phyloP scores from a whole-genome alignment of 73 alveolate genomes.

The Paramecium caudatum region DNA sequence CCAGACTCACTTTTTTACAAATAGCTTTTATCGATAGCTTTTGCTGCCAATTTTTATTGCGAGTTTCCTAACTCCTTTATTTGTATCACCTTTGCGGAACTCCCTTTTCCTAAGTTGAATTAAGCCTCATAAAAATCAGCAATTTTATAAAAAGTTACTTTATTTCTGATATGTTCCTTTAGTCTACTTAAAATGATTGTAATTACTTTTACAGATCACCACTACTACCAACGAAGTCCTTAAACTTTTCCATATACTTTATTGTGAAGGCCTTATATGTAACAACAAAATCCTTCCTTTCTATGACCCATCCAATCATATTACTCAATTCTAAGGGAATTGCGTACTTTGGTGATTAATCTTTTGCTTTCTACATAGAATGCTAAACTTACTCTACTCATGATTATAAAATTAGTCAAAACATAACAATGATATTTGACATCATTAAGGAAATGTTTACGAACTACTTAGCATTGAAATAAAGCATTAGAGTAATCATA shows the following conservation, averaged over 20 bases:
- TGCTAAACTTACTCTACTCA: conserved; percentile 8
- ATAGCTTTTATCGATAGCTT: conserved; percentile 61
- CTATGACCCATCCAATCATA: conserved; percentile 37
- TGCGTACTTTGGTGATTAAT: conserved; percentile 37
- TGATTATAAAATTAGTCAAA: neutral
- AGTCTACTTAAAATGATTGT: conserved; percentile 13
- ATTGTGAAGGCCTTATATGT: conserved; percentile 27
- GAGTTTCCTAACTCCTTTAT: conserved; percentile 33
- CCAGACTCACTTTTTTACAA: conserved; percentile 38
- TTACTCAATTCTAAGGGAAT: conserved; percentile 8
- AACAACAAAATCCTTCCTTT: neutral
- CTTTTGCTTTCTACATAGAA: conserved; percentile 20
- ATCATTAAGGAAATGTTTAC: conserved; percentile 34
- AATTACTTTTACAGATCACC: conserved; percentile 18
- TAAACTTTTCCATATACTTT: conserved; percentile 20
- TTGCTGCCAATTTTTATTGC: conserved; percentile 56
- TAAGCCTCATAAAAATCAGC: conserved; percentile 69
- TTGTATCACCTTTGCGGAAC: conserved; percentile 65
- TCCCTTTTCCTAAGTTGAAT: conserved; percentile 65
- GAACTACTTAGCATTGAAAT: conserved; percentile 8
- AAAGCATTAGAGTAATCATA: conserved; percentile 37
- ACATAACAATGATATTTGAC: conserved; percentile 49
- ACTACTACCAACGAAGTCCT: conserved; percentile 23
- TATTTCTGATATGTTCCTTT: conserved; percentile 29
- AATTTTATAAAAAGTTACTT: conserved; percentile 53